Conservation (phyloP, 23 red algal species). For the Cyanidiococcus yangmingshanensis region DNA sequence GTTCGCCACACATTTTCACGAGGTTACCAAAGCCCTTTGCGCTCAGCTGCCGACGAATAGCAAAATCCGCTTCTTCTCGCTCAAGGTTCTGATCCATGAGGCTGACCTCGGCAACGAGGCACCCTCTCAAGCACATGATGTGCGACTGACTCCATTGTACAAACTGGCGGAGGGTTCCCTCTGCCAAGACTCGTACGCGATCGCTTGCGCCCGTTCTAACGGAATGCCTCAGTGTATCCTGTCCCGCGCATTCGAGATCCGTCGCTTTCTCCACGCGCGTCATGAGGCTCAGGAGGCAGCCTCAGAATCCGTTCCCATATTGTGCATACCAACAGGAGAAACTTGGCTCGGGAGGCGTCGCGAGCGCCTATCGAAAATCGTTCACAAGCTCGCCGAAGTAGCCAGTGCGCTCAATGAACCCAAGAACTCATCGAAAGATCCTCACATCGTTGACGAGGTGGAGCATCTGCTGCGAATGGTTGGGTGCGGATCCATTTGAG, state of each 20-base stretch:
- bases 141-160: background rate
- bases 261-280: background rate
- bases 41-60: background rate
- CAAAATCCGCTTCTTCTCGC: background rate
- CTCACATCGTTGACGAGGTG: too few species aligned
- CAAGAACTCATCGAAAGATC: too few species aligned
- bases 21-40: background rate
- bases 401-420: background rate
- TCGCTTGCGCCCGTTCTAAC: background rate
- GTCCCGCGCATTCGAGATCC: background rate
- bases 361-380: background rate
- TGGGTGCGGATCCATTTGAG: too few species aligned
- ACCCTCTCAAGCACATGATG: background rate
- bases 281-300: background rate
- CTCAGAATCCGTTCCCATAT: background rate
- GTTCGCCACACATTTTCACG: conserved; percentile 19
- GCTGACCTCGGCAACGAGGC: background rate
- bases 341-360: background rate
- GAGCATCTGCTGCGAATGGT: too few species aligned
- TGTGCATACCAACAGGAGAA: background rate
- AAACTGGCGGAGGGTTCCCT: background rate
- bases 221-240: background rate
- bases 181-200: background rate
- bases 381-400: background rate
- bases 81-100: background rate